phyloP scores from a whole-genome alignment of 2,329 filamentous ascomycete species.

The Thermothelomyces thermophilus region DNA sequence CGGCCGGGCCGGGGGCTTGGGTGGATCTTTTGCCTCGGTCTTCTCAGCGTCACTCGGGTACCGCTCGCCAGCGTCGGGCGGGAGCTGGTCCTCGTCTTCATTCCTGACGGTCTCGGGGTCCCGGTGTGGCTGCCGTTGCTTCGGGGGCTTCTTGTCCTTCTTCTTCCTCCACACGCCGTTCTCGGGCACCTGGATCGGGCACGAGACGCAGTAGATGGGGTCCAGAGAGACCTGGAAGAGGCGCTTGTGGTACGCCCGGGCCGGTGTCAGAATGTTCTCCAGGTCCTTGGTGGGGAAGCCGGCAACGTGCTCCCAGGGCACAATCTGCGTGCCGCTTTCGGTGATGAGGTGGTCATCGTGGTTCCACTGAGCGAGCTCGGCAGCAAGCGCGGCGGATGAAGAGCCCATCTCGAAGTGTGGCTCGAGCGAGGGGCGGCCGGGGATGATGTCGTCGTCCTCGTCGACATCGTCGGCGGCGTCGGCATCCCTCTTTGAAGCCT shows the following conservation, averaged over 20 bases:
- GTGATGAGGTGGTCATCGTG: constrained; percentile 51
- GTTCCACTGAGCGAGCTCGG: constrained; percentile 40
- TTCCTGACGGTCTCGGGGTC: constrained; percentile 29
- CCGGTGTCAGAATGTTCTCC: constrained; percentile 72
- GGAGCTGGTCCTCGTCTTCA: constrained; percentile 26
- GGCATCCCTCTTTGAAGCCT: constrained; percentile 24
- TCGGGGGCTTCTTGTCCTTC: constrained; percentile 32
- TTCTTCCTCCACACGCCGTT: constrained; percentile 71
- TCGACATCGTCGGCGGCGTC: constrained; percentile 29
- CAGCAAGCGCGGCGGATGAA: constrained; percentile 30
- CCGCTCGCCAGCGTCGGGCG: constrained; percentile 28
- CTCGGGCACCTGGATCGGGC: constrained; percentile 74
- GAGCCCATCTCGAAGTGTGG: constrained; percentile 28
- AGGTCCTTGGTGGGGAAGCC: constrained; percentile 71
- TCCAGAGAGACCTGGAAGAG: constrained; percentile 78
- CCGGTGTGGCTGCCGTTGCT: constrained; percentile 29
- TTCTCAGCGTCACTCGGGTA: constrained; percentile 25
- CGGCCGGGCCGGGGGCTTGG: constrained; percentile 30
- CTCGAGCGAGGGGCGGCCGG: constrained; percentile 40
- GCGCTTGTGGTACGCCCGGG: constrained; percentile 69
- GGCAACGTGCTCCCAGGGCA: constrained; percentile 66
- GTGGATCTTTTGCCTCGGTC: constrained; percentile 28
- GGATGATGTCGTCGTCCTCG: constrained; percentile 47
- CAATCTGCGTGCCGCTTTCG: constrained; percentile 50
- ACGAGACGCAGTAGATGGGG: constrained; percentile 71